Conservation (phyloP, 768 basidiomycete species). For the Boletus edulis region DNA sequence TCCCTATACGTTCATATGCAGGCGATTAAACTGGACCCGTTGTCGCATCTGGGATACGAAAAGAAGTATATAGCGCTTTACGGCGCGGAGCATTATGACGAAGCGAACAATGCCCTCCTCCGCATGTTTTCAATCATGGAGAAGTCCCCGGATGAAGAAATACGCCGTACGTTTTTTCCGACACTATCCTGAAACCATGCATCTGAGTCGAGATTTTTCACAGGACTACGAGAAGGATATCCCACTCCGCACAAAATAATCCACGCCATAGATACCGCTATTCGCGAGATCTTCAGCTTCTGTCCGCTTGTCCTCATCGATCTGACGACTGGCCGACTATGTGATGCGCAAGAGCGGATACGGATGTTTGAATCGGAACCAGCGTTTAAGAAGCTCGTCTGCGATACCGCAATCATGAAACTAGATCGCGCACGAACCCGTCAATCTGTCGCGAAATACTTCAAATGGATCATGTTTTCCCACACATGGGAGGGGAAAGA, state of each 20-base stretch:
- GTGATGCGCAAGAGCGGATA: not conserved
- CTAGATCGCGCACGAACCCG: not conserved
- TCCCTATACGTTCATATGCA: not conserved
- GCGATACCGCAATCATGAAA: not conserved
- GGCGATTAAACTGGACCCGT: not conserved
- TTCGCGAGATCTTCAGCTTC: not conserved
- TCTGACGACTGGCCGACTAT: not conserved
- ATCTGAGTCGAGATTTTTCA: not conserved
- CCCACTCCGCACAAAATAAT: not conserved
- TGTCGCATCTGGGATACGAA: not conserved
- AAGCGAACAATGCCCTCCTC: not conserved
- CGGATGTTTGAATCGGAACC: not conserved
- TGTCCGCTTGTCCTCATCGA: not conserved
- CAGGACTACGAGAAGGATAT: not conserved
- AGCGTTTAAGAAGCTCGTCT: not conserved
- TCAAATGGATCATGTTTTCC: not conserved
- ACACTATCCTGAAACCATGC: not conserved
- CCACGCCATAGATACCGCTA: not conserved
- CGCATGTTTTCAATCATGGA: not conserved
- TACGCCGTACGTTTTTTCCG: not conserved
- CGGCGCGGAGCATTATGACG: not conserved
- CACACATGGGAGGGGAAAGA: not conserved
- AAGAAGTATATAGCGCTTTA: not conserved
- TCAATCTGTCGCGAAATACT: not conserved
- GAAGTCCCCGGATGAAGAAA: not conserved